phyloP scores from a whole-genome alignment of 1,284 basidiomycete species.

The Cystobasidiaceae sp. region DNA sequence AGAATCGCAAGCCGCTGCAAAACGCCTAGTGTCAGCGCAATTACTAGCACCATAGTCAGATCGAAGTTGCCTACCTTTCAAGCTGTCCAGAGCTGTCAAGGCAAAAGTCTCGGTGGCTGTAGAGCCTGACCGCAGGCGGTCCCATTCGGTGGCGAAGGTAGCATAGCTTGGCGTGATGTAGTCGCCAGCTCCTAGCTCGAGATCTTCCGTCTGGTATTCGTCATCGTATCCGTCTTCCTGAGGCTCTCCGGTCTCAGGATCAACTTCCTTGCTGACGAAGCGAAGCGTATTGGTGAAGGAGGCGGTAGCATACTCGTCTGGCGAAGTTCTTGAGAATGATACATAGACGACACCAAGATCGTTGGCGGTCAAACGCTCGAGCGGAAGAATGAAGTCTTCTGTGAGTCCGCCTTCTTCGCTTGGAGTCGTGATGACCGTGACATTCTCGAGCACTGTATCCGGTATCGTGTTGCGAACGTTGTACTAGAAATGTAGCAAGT shows the following conservation, averaged over 20 bases:
- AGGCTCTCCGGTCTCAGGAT: constrained; percentile 88
- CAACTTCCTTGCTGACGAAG: constrained; percentile 95
- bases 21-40: constrained; percentile 18
- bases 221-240: constrained; percentile 98
- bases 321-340: constrained; percentile 77
- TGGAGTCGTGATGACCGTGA: constrained; percentile 87
- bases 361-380: constrained; percentile 62
- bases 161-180: constrained; percentile 91
- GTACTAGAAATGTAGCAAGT: constrained; percentile 58
- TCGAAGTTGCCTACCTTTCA: constrained; percentile 84
- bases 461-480: constrained; percentile 97
- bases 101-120: constrained; percentile 89
- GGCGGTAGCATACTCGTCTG: constrained; percentile 70
- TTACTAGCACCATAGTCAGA: too few relatives aligned
- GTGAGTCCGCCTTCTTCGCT: constrained; percentile 62
- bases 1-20: constrained; percentile 78
- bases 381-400: constrained; percentile 93
- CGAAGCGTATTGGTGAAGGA: constrained; percentile 93
- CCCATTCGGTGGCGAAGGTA: constrained; percentile 92
- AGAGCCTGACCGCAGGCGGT: constrained; percentile 69
- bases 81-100: constrained; percentile 82
- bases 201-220: constrained; percentile 95
- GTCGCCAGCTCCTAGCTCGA: constrained; percentile 83
- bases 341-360: constrained; percentile 85
- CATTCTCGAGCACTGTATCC: constrained; percentile 93